Evolutionary conservation across 2,329 filamentous ascomycete genomes (phyloP).

Genomic region (Talaromyces sp.): DNA sequence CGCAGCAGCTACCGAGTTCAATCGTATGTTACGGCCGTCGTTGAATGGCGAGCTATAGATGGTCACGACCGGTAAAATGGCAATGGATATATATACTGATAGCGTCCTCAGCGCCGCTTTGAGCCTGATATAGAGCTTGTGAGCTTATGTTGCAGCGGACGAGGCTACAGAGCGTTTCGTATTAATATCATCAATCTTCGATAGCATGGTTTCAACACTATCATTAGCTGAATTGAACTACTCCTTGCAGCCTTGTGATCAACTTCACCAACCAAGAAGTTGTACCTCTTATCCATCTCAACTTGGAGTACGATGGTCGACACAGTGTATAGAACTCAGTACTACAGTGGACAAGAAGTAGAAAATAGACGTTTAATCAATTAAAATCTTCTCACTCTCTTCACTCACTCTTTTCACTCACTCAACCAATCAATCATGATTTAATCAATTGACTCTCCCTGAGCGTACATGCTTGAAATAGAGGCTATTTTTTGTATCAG

Average conservation of each 20-base stretch:
- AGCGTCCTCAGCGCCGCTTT: neutral
- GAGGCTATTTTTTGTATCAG: conserved; percentile 11
- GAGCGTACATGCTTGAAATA: conserved; percentile 13
- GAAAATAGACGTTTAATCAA: neutral
- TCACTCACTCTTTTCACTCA: conserved; percentile 1
- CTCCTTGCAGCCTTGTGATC: neutral
- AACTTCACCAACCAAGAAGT: neutral
- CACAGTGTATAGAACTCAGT: neutral
- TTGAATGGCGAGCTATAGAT: conserved; percentile 15
- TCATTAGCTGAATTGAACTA: neutral
- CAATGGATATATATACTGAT: neutral
- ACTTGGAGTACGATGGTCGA: neutral
- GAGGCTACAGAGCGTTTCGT: neutral
- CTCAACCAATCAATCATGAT: conserved; percentile 11
- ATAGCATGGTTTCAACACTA: neutral
- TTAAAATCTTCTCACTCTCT: neutral
- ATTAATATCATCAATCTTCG: neutral
- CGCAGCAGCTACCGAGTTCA: conserved; percentile 26
- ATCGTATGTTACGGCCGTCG: conserved; percentile 9
- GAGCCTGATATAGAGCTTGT: neutral
- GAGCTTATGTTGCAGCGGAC: neutral
- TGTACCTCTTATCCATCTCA: neutral
- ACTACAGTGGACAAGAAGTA: neutral
- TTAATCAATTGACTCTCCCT: conserved; percentile 4
- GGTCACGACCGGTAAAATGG: neutral